Evolutionary conservation across 345 rosid species (phyloP), one percentile per base, ranked within the genome.

Genomic region (Aegle marmelos): DNA sequence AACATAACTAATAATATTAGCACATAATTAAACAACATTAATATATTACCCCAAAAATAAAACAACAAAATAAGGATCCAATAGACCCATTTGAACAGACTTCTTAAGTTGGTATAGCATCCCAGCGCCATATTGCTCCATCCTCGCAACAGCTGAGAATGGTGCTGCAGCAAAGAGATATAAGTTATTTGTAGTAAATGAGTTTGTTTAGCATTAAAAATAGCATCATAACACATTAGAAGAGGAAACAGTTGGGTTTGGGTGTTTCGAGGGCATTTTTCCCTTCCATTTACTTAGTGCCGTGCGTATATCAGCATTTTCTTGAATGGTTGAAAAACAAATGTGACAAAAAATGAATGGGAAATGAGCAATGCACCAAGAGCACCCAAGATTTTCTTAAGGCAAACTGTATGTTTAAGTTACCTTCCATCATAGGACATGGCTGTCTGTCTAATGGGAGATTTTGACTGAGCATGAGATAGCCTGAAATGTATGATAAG

Each of bases 101-200:
- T 70, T 73, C 66, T 11, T 85, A 80, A 58, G 88, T 82, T 65
- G 88, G 74, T 27, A 81, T 65, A 14, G 83, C 89, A 82, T 95
- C 98, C 98, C 99, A 93, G 13, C 99, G 94, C 98, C 98, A 93
- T 80, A 93, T 91, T 0, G 98, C 90, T 54, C 98, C 97, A 72
- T 95, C 99, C 82, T 95, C 99, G 1, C 97, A 95, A 85, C 94
- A 89, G 82, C 96, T 88, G 65, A 95, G 94, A 74, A 95, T 95
- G 48, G 93, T 95, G 88, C 99, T 95, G 93, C 86, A 82, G 75
- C 74, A 68, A 65, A 53, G 57, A 5, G 17, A 50, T 11, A 45
- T 45, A 45, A 53, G 57, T 17, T 53, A 19, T 53, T 53, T 53
- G 57, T 1, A 5, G 7, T 7, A 53, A 4, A 19, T 16, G 22